Percentiles rank a stretch among this genome's conserved stretches.
Evolutionary conservation across 495 filamentous ascomycete species (phyloP).

Genomic region (Aspergillus egyptiacus): DNA sequence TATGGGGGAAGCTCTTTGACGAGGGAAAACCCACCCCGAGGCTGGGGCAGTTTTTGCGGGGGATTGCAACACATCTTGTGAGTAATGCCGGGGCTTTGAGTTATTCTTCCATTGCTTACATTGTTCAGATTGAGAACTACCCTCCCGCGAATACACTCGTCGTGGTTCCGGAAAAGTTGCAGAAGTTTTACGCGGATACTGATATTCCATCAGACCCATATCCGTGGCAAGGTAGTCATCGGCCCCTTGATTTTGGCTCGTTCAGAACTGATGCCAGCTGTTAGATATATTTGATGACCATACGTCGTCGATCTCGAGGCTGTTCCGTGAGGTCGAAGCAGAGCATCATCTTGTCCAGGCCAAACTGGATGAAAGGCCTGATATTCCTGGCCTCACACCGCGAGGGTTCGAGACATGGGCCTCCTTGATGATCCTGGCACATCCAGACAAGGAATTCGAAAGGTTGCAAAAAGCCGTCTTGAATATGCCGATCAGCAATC

Average conservation of each 20-base stretch:
- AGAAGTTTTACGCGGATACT: conserved; percentile 67
- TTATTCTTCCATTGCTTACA: background rate
- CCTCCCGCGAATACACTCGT: conserved; percentile 67
- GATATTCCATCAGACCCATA: conserved; percentile 57
- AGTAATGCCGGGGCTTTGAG: conserved; percentile 16
- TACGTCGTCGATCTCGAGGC: conserved; percentile 55
- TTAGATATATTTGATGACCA: conserved; percentile 49
- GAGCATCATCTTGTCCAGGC: conserved; percentile 77
- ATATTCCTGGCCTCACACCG: conserved; percentile 72
- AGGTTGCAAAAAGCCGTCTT: conserved; percentile 67
- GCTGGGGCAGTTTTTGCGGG: conserved; percentile 66
- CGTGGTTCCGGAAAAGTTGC: conserved; percentile 76
- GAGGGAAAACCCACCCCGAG: conserved; percentile 60
- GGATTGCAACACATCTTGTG: conserved; percentile 75
- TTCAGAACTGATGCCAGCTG: conserved; percentile 7
- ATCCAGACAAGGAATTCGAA: conserved; percentile 71
- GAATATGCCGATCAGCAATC: conserved; percentile 69
- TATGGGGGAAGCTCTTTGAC: conserved; percentile 76
- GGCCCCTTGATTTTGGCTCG: background rate
- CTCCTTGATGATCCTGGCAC: conserved; percentile 65
- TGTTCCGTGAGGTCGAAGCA: conserved; percentile 71
- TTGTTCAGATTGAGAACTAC: conserved; percentile 66
- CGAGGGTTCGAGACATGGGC: conserved; percentile 74
- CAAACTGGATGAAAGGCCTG: conserved; percentile 51
- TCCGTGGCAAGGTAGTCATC: conserved; percentile 52